A percentile compares a stretch with the other conserved stretches of the same genome.
These are phyloP conservation scores for Pleurotus salmoneostramineus DNA, from an alignment of 768 basidiomycete genomes.

Conservation along the genomic window DNA sequence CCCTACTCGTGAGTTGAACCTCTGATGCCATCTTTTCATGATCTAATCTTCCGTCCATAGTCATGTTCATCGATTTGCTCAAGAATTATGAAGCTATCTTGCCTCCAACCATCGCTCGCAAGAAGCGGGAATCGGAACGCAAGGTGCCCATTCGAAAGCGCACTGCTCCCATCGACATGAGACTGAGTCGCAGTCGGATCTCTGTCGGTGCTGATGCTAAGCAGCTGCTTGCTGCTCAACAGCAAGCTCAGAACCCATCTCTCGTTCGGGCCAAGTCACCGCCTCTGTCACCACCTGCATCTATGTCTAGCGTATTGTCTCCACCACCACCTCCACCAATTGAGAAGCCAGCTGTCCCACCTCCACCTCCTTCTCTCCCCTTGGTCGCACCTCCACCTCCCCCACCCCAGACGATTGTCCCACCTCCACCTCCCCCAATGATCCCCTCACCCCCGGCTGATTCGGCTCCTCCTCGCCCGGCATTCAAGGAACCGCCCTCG, in stretches of 20 bases:
- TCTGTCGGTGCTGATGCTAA: slow-evolving; percentile 67
- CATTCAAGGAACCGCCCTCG: slow-evolving; percentile 62
- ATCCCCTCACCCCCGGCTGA: slow-evolving; percentile 23
- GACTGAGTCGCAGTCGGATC: slow-evolving; percentile 74
- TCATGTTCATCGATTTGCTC: slow-evolving; percentile 83
- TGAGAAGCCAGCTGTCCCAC: background rate
- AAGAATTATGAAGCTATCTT: slow-evolving; percentile 70
- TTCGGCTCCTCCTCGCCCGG: slow-evolving; percentile 30
- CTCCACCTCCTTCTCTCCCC: slow-evolving; percentile 11
- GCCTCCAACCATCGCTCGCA: slow-evolving; percentile 78
- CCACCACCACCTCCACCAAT: slow-evolving; percentile 17
- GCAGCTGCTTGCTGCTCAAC: slow-evolving; percentile 70
- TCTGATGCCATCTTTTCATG: background rate
- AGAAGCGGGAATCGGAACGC: slow-evolving; percentile 85
- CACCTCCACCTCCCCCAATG: slow-evolving; percentile 18
- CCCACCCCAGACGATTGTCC: slow-evolving; percentile 13
- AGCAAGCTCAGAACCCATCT: slow-evolving; percentile 52
- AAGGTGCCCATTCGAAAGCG: slow-evolving; percentile 81
- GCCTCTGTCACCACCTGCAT: slow-evolving; percentile 19
- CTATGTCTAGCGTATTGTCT: slow-evolving; percentile 4
- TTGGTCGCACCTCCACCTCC: slow-evolving; percentile 19
- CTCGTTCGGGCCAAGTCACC: slow-evolving; percentile 31
- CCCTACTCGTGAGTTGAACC: slow-evolving; percentile 54
- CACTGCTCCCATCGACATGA: slow-evolving; percentile 86
- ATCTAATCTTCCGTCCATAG: slow-evolving; percentile 28